Evolutionary conservation across 441 rosid species (phyloP), one percentile per base, ranked within the genome.

Genomic region (Theobroma grandiflorum): DNA sequence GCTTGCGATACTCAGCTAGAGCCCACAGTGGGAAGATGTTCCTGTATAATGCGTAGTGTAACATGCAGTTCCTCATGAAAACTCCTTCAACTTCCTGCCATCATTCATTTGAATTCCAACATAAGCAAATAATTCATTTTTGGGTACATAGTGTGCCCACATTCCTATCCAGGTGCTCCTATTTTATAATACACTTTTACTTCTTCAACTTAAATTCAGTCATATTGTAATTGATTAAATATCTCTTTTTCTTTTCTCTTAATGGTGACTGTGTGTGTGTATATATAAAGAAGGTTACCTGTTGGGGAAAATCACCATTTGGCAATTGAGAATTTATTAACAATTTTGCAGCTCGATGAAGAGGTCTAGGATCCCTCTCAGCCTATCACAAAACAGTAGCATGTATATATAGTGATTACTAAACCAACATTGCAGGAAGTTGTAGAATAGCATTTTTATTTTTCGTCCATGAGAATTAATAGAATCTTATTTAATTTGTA

Each of bases 241-340:
- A 26, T 26, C 1, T 26, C 31, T 26, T 26, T 26, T 26, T 26
- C 31, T n/a, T 26, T 26, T 26, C n/a, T 26, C 1, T 10, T 10
- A 26, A 22, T 59, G 0, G n/a, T n/a, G n/a, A n/a, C n/a, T n/a
- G n/a, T n/a, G n/a, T n/a, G n/a, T n/a, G n/a, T n/a, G 2, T 6
- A 26, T 11, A 14, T 31, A 31, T 26, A 26, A 1, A 7, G 20
- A 64, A 1, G 7, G 47, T 43, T 66, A 91, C 96, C 95, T 93
- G 88, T 55, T 87, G 93, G 16, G 95, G 95, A 22, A 88, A 92
- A 79, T 88, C 89, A 14, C 97, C 94, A 59, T 69, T 74, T 74
- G 86, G 91, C 37, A 80, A 37, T 55, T 93, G 94, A 8, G 91
- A 89, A 82, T 90, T 93, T 75, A 91, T 91, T 72, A 93, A 49